These are phyloP conservation scores for Alternaria panax DNA, from an alignment of 2,329 filamentous ascomycete genomes.

Conservation along the genomic window DNA sequence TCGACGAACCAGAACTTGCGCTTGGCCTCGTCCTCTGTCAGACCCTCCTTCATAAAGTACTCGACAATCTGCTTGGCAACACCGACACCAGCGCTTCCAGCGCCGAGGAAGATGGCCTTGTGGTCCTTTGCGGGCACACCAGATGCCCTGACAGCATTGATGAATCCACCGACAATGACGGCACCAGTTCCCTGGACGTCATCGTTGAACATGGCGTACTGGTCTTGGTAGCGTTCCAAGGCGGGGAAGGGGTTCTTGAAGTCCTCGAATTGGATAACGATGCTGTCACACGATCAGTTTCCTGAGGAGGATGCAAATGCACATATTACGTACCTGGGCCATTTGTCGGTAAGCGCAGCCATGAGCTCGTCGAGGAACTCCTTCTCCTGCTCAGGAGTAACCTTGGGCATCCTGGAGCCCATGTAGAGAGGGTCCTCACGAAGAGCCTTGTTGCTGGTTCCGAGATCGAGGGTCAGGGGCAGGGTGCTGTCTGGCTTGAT, in stretches of 20 bases:
- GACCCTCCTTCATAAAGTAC: slow-evolving; percentile 91
- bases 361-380: slow-evolving; percentile 98
- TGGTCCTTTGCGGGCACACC: slow-evolving; percentile 88
- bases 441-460: slow-evolving; percentile 68
- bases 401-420: slow-evolving; percentile 83
- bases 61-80: slow-evolving; percentile 98
- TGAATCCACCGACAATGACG: slow-evolving; percentile 85
- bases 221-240: slow-evolving; percentile 85
- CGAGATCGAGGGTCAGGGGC: slow-evolving; percentile 68
- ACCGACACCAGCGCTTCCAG: slow-evolving; percentile 93
- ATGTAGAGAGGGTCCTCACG: slow-evolving; percentile 88
- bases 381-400: slow-evolving; percentile 78
- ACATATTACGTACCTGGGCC: slow-evolving; percentile 64
- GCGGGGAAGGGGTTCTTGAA: slow-evolving; percentile 98
- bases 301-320: slow-evolving; percentile 3
- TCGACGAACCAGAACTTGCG: slow-evolving; percentile 98
- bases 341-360: slow-evolving; percentile 81
- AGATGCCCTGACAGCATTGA: slow-evolving; percentile 80
- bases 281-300: slow-evolving; percentile 56
- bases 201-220: slow-evolving; percentile 97
- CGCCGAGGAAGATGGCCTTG: slow-evolving; percentile 93
- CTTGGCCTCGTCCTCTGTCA: slow-evolving; percentile 85
- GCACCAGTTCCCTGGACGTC: slow-evolving; percentile 98
- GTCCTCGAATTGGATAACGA: slow-evolving; percentile 92
- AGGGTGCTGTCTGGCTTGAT: slow-evolving; percentile 79